These are phyloP conservation scores for Syzygium syzygioides DNA, from an alignment of 441 rosid genomes.

Conservation along the genomic window DNA sequence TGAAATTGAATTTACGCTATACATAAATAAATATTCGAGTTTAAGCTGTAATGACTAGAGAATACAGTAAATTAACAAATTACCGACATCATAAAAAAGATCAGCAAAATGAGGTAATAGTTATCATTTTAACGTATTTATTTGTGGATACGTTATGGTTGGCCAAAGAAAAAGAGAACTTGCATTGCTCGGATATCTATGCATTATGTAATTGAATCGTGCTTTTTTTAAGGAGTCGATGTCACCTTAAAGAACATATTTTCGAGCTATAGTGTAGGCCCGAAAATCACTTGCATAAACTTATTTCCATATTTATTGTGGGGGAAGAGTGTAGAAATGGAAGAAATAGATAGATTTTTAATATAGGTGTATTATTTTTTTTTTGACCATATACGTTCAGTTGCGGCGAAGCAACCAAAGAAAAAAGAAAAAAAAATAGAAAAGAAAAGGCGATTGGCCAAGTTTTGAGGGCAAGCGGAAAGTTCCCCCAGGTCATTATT, in stretches of 20 bases:
- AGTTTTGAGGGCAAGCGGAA: neutral
- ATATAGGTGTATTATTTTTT: neutral
- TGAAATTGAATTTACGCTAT: neutral
- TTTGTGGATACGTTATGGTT: neutral
- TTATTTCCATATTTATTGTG: neutral
- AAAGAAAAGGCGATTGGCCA: neutral
- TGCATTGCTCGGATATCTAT: too few species aligned
- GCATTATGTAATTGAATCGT: fast-evolving
- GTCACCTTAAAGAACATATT: neutral
- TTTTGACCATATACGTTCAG: neutral
- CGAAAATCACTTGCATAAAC: too few species aligned
- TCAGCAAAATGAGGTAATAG: neutral
- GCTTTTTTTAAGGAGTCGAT: neutral
- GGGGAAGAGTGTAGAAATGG: neutral
- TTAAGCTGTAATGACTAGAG: fast-evolving
- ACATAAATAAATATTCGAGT: neutral
- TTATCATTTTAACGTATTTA: neutral
- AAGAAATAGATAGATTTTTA: neutral
- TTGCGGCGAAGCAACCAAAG: neutral
- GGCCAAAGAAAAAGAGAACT: neutral
- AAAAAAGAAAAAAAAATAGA: neutral
- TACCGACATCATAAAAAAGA: fast-evolving
- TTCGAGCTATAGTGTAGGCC: neutral
- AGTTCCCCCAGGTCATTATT: neutral
- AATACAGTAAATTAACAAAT: neutral